Percentiles rank a stretch among this genome's conserved stretches.
These are phyloP conservation scores for Vickermania ingenoplastis DNA, from an alignment of 208 protist species.

Conservation along the genomic window DNA sequence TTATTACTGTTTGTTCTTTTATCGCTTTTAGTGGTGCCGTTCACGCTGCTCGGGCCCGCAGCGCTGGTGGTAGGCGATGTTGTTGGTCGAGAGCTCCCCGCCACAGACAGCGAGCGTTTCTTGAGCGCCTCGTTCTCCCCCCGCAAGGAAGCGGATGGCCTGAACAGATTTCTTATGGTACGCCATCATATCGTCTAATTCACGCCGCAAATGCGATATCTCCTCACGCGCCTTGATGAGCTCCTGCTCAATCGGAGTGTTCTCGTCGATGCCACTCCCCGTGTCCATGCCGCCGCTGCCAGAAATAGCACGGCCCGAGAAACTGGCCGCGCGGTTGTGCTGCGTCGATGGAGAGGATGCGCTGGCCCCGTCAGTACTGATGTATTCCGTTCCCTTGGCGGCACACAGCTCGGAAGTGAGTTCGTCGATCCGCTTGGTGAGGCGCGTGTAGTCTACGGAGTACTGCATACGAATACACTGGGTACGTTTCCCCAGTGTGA, in stretches of 20 bases:
- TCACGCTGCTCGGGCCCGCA: too few species aligned
- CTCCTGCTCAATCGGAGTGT: conserved; percentile 15
- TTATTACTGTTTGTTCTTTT: too few species aligned
- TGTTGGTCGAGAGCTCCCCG: background rate
- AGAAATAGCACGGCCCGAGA: background rate
- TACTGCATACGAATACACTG: conserved; percentile 36
- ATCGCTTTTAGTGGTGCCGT: too few species aligned
- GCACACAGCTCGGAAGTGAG: conserved; percentile 39
- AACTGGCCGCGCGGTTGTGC: background rate
- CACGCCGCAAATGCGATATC: conserved; percentile 37
- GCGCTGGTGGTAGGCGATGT: background rate
- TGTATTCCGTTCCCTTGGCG: conserved; percentile 74
- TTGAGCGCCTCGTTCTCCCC: conserved; percentile 32
- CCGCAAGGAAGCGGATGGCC: conserved; percentile 62
- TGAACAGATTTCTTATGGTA: conserved; percentile 68
- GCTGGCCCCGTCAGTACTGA: conserved; percentile 27
- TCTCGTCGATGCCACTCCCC: too few species aligned
- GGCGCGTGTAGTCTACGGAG: conserved; percentile 31
- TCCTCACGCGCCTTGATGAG: conserved; percentile 22
- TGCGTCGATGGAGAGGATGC: background rate
- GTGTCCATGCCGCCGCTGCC: background rate
- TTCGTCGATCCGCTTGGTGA: conserved; percentile 38
- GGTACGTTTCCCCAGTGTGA: conserved; percentile 61
- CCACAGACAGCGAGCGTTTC: background rate
- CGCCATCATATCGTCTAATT: conserved; percentile 51